Base-by-base conservation (phyloP, 768 basidiomycete genomes). In the Boletus bicolor region DNA sequence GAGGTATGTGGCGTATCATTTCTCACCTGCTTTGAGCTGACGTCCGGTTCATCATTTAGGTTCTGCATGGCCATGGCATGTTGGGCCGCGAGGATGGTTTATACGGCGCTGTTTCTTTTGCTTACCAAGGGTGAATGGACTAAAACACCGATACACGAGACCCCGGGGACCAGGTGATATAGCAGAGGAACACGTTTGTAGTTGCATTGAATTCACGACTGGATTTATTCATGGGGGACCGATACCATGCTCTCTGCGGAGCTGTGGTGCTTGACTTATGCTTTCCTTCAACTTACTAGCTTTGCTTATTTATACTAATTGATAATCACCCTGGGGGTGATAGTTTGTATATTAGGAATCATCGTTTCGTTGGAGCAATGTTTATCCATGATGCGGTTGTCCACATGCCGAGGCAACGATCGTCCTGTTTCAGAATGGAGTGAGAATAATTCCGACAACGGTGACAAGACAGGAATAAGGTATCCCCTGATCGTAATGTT, bases 101-200 rank as follows among this genome's bases (percentile, higher is more conserved):
- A 51, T 97, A 95, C 57, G 93, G 94, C 19, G 93, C 92, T 12
- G 91, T 93, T 17, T 91, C 93, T 1, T 98, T 95, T 70, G 94
- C 94, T 9, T 95, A 94, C 72, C 92, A 93, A 63, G 92, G 93
- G 32, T 97, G 38, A 64, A 48, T 26, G 48, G 12, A 11, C 7
- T 11, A 55, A 38, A 35, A 37, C 41, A 52, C 28, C 3, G 51
- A 56, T 15, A 28, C 28, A 28, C 6, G 28, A 28, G 34, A 17
- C 37, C 21, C 14, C 11, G 19, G 3, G n/a, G 19, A 38, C 12
- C 7, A 35, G 47, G 38, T 50, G 55, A 35, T 34, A 50, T 49
- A 10, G 24, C 19, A 26, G 21, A 15, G 30, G 9, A 26, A 37
- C 32, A 10, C 4, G 17, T 44, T 14, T 45, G 28, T 12, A 24